These are phyloP conservation scores for Coemansia sp. DNA, from an alignment of 192 early-diverging fungal genomes.

Conservation along the genomic window DNA sequence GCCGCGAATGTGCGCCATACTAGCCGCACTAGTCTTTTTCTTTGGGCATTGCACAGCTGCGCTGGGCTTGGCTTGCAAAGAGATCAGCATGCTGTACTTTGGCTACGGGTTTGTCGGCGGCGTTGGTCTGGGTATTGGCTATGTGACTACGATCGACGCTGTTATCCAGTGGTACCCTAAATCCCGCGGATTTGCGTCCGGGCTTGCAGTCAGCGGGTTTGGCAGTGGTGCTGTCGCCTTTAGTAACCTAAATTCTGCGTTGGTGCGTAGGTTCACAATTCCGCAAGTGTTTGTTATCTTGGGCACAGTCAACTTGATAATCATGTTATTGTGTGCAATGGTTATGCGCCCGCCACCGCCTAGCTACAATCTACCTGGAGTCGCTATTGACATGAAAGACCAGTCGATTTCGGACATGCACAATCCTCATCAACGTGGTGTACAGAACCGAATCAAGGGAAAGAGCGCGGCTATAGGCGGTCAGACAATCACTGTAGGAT, in stretches of 20 bases:
- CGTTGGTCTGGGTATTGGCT: conserved; percentile 69
- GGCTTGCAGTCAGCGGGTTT: conserved; percentile 78
- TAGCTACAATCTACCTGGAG: conserved; percentile 60
- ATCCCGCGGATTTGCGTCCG: conserved; percentile 72
- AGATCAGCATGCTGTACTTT: conserved; percentile 66
- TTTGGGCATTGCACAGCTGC: conserved; percentile 69
- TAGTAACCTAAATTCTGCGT: conserved; percentile 63
- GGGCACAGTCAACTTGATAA: conserved; percentile 62
- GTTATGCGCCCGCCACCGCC: conserved; percentile 66
- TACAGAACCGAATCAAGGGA: conserved; percentile 54
- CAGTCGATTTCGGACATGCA: conserved; percentile 45
- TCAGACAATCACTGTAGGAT: conserved; percentile 57
- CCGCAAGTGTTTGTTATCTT: conserved; percentile 68
- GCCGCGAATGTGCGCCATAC: conserved; percentile 65
- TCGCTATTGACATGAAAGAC: conserved; percentile 57
- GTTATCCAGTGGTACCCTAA: conserved; percentile 83
- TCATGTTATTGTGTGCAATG: conserved; percentile 65
- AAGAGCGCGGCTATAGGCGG: conserved; percentile 47
- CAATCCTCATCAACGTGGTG: conserved; percentile 21
- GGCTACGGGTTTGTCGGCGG: conserved; percentile 77
- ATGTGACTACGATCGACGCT: conserved; percentile 75
- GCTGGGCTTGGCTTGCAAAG: conserved; percentile 61
- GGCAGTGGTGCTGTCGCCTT: conserved; percentile 73
- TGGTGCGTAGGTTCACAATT: conserved; percentile 59
- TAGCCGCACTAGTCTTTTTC: conserved; percentile 70